These are phyloP conservation scores for Cornus controversa DNA, from an alignment of 148 eudicot species.

Conservation along the genomic window DNA sequence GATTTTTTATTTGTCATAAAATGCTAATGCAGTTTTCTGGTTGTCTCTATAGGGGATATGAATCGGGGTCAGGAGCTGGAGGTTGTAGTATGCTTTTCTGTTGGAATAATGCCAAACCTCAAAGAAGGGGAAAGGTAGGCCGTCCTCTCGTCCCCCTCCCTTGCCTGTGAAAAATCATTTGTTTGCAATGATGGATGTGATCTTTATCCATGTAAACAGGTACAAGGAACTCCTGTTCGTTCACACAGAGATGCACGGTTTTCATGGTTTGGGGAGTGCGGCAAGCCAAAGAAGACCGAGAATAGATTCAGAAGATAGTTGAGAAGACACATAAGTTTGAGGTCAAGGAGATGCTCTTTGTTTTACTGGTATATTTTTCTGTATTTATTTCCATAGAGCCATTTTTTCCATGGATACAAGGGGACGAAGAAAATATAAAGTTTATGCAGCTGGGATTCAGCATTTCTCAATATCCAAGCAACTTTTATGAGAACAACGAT, in stretches of 20 bases:
- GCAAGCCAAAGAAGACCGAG: slow-evolving; percentile 39
- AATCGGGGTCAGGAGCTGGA: slow-evolving; percentile 71
- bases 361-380: background rate
- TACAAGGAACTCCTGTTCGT: slow-evolving; percentile 42
- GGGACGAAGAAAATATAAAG: slow-evolving; percentile 13
- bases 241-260: slow-evolving; percentile 50
- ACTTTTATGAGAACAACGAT: background rate
- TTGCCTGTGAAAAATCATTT: background rate
- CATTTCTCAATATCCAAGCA: background rate
- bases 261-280: slow-evolving; percentile 69
- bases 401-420: slow-evolving; percentile 17
- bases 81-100: slow-evolving; percentile 83
- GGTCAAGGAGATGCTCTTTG: background rate
- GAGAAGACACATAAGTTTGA: slow-evolving; percentile 3
- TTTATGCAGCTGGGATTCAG: slow-evolving; percentile 13
- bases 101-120: slow-evolving; percentile 61
- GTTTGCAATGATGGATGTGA: background rate
- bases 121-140: slow-evolving; percentile 56
- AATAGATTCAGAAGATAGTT: slow-evolving; percentile 29
- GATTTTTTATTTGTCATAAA: background rate
- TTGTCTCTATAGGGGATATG: slow-evolving; percentile 66
- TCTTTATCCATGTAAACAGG: slow-evolving; percentile 35
- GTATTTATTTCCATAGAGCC: slow-evolving; percentile 19
- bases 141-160: background rate
- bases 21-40: background rate